phyloP scores from a whole-genome alignment of 345 rosid genomes.

The Hypericum androsaemum region DNA sequence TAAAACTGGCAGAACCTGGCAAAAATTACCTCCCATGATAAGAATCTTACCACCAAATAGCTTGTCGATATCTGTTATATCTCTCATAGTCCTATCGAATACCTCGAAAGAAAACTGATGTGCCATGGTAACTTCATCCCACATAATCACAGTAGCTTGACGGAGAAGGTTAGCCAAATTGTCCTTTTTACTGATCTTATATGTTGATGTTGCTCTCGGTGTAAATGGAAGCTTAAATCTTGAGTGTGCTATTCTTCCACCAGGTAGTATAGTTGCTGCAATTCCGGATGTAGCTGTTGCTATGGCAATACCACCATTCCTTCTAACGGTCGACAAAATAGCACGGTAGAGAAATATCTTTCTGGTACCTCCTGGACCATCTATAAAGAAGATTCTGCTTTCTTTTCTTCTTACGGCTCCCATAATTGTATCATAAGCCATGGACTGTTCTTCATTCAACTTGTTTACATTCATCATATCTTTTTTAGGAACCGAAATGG shows the following conservation, averaged over 20 bases:
- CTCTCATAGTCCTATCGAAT: background rate
- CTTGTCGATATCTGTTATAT: too few relatives aligned
- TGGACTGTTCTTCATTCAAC: too few relatives aligned
- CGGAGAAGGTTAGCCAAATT: background rate
- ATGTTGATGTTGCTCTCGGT: background rate
- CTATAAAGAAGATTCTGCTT: too few relatives aligned
- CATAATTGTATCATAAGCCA: too few relatives aligned
- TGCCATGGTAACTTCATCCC: background rate
- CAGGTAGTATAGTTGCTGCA: background rate
- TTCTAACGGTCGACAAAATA: too few relatives aligned
- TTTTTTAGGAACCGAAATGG: too few relatives aligned
- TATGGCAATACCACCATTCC: background rate
- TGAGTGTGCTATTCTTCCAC: constrained; percentile 3
- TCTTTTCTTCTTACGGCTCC: too few relatives aligned
- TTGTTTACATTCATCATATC: too few relatives aligned
- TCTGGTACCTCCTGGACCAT: too few relatives aligned
- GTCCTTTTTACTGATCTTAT: background rate
- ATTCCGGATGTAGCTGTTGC: background rate
- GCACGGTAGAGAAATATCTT: too few relatives aligned
- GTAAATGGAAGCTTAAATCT: constrained; percentile 6
- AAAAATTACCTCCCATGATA: background rate
- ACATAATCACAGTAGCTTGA: background rate
- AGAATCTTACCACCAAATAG: background rate
- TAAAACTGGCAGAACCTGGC: background rate
- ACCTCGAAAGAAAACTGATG: background rate